These are phyloP conservation scores for Elsinoe australis DNA, from an alignment of 2,329 filamentous ascomycete genomes.

Conservation along the genomic window DNA sequence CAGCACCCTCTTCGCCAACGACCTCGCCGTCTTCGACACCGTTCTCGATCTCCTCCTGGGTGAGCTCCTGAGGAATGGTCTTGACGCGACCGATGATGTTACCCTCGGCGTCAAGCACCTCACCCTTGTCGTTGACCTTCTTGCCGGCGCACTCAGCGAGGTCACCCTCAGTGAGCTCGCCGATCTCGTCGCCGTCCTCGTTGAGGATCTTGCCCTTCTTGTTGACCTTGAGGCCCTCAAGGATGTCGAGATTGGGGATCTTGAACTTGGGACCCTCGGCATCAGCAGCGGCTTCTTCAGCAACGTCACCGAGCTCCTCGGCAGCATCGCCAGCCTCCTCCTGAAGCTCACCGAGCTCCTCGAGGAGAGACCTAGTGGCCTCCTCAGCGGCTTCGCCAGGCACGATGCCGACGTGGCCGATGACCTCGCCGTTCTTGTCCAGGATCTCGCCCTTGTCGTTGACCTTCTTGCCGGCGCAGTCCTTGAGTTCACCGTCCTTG, in stretches of 20 bases:
- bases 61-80: slow-evolving; percentile 39
- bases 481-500: slow-evolving; percentile 38
- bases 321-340: slow-evolving; percentile 24
- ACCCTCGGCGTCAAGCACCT: slow-evolving; percentile 57
- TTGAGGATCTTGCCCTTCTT: slow-evolving; percentile 50
- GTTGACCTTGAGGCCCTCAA: slow-evolving; percentile 51
- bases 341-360: slow-evolving; percentile 39
- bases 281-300: slow-evolving; percentile 27
- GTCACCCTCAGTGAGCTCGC: slow-evolving; percentile 50
- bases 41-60: slow-evolving; percentile 29
- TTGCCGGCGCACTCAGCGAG: slow-evolving; percentile 56
- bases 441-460: slow-evolving; percentile 46
- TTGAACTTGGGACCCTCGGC: slow-evolving; percentile 26
- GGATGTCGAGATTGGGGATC: slow-evolving; percentile 39
- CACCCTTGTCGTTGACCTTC: slow-evolving; percentile 57
- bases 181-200: slow-evolving; percentile 48
- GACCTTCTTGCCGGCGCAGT: slow-evolving; percentile 42
- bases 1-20: slow-evolving; percentile 28
- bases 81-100: slow-evolving; percentile 56
- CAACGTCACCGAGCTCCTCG: slow-evolving; percentile 29
- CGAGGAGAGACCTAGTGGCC: slow-evolving; percentile 42
- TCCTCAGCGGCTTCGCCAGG: slow-evolving; percentile 45
- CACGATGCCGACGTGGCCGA: slow-evolving; percentile 43
- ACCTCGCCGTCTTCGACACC: slow-evolving; percentile 23
- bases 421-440: slow-evolving; percentile 44